Percentiles rank a stretch among this genome's conserved stretches.
These are phyloP conservation scores for Aureobasidium leucospermi DNA, from an alignment of 2,329 filamentous ascomycete species.

Conservation along the genomic window DNA sequence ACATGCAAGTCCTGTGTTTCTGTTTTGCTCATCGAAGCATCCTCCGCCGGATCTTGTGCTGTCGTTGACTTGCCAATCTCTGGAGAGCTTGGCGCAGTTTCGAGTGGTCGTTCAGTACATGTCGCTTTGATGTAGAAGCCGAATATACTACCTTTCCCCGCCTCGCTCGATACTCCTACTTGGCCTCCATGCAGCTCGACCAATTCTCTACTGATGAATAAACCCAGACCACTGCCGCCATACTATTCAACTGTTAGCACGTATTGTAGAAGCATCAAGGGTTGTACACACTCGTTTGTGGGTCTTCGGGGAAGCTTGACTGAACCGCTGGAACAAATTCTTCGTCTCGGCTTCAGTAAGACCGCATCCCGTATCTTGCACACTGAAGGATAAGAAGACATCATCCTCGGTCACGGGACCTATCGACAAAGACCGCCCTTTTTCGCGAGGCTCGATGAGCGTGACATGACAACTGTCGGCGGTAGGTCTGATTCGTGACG, in stretches of 20 bases:
- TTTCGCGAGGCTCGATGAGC: conserved; percentile 12
- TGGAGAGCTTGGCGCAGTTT: neutral
- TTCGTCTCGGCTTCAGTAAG: conserved; percentile 26
- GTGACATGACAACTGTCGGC: conserved; percentile 16
- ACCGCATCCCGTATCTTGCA: conserved; percentile 31
- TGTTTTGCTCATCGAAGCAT: conserved; percentile 30
- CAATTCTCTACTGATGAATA: conserved; percentile 59
- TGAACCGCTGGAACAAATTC: conserved; percentile 58
- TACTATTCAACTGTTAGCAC: conserved; percentile 44
- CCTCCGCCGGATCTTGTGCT: neutral
- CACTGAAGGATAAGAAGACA: conserved; percentile 17
- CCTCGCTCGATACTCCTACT: conserved; percentile 53
- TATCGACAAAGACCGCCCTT: neutral
- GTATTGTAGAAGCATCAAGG: too few species aligned
- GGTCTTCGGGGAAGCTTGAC: conserved; percentile 59
- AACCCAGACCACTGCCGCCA: conserved; percentile 59
- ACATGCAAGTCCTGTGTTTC: conserved; percentile 25
- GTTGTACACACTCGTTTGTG: conserved; percentile 36
- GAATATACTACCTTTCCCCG: conserved; percentile 54
- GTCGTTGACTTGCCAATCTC: neutral
- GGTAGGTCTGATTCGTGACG: conserved; percentile 24
- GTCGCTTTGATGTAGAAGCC: conserved; percentile 55
- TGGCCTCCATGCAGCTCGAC: conserved; percentile 61
- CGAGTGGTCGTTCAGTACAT: neutral
- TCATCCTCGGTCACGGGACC: conserved; percentile 23